Conservation (phyloP, 129 eudicot species). For the Tanacetum coccineum region DNA sequence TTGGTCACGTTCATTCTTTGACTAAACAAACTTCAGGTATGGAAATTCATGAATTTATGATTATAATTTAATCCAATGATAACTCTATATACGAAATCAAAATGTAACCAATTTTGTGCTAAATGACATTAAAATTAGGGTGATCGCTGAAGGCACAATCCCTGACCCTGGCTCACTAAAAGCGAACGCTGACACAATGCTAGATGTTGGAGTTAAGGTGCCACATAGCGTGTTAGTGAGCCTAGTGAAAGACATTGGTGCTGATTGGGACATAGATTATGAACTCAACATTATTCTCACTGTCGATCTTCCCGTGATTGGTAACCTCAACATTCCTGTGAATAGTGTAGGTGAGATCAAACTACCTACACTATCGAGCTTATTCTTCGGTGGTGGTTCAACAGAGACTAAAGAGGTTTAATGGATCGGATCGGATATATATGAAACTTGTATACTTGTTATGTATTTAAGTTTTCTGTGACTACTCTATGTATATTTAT, state of each 20-base stretch:
- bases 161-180: conserved; percentile 88
- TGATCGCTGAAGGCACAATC: conserved; percentile 61
- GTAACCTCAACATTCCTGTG: conserved; percentile 62
- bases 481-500: neutral
- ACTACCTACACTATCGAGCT: conserved; percentile 60
- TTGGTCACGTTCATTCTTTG: too few relatives aligned
- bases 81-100: neutral
- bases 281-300: conserved; percentile 43
- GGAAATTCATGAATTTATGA: too few relatives aligned
- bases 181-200: conserved; percentile 51
- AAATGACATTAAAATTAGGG: conserved; percentile 35
- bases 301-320: conserved; percentile 74
- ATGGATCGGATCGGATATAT: neutral
- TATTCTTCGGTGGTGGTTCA: conserved; percentile 20
- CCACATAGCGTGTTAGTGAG: conserved; percentile 67
- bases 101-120: neutral
- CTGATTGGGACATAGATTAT: conserved; percentile 89
- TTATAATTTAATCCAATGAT: too few relatives aligned
- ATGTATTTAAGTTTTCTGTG: too few relatives aligned
- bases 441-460: conserved; percentile 9
- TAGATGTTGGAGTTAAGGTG: conserved; percentile 64
- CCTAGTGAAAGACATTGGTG: conserved; percentile 59
- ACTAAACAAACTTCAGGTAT: too few relatives aligned
- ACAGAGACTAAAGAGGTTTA: neutral
- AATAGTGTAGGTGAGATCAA: conserved; percentile 69